phyloP scores from a whole-genome alignment of 2,329 filamentous ascomycete species.

The Hymenoscyphus linearis region DNA sequence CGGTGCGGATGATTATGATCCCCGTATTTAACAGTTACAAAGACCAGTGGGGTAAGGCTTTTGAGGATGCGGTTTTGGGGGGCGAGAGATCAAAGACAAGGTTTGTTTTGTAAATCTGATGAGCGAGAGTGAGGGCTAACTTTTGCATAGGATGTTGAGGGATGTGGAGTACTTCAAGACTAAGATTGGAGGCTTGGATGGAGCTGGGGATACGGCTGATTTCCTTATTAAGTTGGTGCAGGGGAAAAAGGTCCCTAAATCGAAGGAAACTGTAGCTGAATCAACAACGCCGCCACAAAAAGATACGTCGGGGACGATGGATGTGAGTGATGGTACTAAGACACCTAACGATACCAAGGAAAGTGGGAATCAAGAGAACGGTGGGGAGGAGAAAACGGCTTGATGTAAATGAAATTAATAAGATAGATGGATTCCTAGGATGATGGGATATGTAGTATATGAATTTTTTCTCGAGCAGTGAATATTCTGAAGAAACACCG shows the following conservation, averaged over 20 bases:
- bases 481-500: not conserved
- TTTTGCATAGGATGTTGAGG: constrained; percentile 47
- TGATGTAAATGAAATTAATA: not conserved
- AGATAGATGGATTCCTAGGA: not conserved
- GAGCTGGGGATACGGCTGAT: constrained; percentile 63
- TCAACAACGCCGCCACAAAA: not conserved
- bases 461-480: not conserved
- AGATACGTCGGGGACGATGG: not conserved
- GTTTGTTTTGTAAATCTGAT: constrained; percentile 36
- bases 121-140: not conserved
- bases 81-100: constrained; percentile 57
- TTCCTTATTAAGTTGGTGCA: constrained; percentile 60
- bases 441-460: not conserved
- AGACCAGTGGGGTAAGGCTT: constrained; percentile 61
- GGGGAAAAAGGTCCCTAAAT: constrained; percentile 41
- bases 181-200: constrained; percentile 58
- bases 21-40: constrained; percentile 63
- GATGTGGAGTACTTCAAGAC: constrained; percentile 60
- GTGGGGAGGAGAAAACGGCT: not conserved
- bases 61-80: constrained; percentile 51
- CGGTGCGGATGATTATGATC: constrained; percentile 63
- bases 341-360: not conserved
- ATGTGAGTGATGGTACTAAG: not conserved
- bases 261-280: not conserved
- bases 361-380: not conserved